Base-by-base conservation (phyloP, 2,329 filamentous ascomycete genomes). In the Claviceps capensis region DNA sequence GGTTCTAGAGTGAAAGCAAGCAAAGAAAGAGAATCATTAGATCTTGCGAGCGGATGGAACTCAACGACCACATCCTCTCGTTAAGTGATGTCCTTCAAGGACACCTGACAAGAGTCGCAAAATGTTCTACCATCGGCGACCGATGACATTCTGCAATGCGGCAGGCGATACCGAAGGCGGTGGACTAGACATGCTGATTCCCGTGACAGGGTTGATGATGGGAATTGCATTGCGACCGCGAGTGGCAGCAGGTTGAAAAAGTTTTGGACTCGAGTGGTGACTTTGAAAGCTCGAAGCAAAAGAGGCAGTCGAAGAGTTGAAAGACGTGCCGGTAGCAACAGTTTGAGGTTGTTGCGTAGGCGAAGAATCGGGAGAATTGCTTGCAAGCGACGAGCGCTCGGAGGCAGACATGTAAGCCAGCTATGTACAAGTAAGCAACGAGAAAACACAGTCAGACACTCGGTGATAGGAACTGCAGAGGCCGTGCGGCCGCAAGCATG, bases 201-300 rank as follows among this genome's bases (percentile, higher is more conserved):
- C 89, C 53, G 91, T 96, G 60, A 81, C 86, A 51, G 93, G 93
- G 76, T 98, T 95, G 70, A 97, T 88, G 67, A 98, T 98, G 54
- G 91, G 91, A 60, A 97, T 97, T 63, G 93, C 88, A 69, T 96
- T 97, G 69, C 89, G 88, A 53, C 85, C 82, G 60, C 93, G 87
- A 57, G 90, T 88, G 56, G 90, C 88, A 56, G 90, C 78, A 55
- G 90, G 88, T 74, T 96, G 91, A 71, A 95, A 88, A 56, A 94
- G 76, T 73, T 95, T 96, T 61, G 91, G 61, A 75, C 69, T 81
- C 56, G 72, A 69, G 55, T 76, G 81, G 62, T 82, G 84, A 67
- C 72, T 76, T 62, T 86, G 82, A 69, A 79, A 86, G 61, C 75
- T 70, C 37, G 82, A 77, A 50, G 83, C 79, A 52, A 83, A 84